Evolutionary conservation across 768 basidiomycete genomes (phyloP).

Genomic region (Rhodotorula babjevae): DNA sequence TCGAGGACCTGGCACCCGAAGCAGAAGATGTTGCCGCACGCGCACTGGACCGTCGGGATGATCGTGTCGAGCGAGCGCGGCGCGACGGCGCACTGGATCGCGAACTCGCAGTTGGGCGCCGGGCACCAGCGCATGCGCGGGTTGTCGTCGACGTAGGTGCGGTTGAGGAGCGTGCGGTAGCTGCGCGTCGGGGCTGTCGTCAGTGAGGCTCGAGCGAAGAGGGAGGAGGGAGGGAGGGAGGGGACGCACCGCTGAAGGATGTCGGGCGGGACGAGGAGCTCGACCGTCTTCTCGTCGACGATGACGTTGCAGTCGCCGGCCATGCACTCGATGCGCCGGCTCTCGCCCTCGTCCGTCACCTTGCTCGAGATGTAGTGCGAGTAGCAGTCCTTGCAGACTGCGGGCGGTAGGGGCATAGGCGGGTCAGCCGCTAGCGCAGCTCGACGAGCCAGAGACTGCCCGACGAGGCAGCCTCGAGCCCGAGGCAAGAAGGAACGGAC

Average conservation of each 20-base stretch:
- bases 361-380: conserved; percentile 40
- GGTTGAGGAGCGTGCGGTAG: conserved; percentile 79
- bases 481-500: conserved; percentile 56
- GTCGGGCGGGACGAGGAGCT: conserved; percentile 57
- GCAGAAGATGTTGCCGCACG: conserved; percentile 76
- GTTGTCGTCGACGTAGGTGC: conserved; percentile 83
- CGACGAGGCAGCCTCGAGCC: conserved; percentile 73
- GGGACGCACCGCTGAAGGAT: conserved; percentile 49
- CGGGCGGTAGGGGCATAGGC: conserved; percentile 46
- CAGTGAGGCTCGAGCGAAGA: no score
- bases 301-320: conserved; percentile 49
- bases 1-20: conserved; percentile 91
- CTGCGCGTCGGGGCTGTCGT: no score
- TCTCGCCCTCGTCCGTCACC: conserved; percentile 47
- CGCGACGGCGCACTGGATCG: conserved; percentile 82
- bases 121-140: conserved; percentile 87
- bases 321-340: conserved; percentile 51
- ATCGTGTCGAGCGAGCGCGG: conserved; percentile 68
- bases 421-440: conserved; percentile 60
- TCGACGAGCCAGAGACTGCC: conserved; percentile 55
- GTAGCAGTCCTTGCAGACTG: conserved; percentile 46
- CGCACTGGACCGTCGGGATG: conserved; percentile 85
- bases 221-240: conserved; percentile 2
- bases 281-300: conserved; percentile 48
- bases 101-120: conserved; percentile 86